Conservation (phyloP, 306 rosid species). For the Pyrus bretschneideri region DNA sequence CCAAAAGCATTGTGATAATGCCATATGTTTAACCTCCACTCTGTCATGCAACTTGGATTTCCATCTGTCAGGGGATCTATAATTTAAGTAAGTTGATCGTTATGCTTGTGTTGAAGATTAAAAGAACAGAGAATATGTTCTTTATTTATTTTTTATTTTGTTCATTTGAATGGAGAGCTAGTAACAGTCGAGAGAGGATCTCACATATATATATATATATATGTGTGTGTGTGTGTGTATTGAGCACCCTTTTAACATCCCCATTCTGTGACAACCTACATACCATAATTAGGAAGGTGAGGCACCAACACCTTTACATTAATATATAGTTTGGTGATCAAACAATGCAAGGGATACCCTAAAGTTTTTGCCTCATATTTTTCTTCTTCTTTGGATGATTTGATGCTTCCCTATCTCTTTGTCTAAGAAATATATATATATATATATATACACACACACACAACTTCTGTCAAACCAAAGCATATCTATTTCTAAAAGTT, state of each 20-base stretch:
- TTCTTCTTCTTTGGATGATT: slow-evolving; percentile 17
- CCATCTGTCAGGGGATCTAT: slow-evolving; percentile 1
- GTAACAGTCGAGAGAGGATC: not conserved
- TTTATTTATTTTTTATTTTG: not conserved
- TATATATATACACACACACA: too few species aligned
- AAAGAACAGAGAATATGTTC: slow-evolving; percentile 9
- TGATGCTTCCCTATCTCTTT: slow-evolving; percentile 15
- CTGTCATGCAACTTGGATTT: slow-evolving; percentile 24
- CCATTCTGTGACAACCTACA: slow-evolving; percentile 6
- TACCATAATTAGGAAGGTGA: slow-evolving; percentile 16
- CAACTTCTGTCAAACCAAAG: not conserved
- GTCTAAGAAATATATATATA: not conserved
- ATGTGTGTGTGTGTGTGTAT: too few species aligned
- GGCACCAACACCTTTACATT: slow-evolving; percentile 22
- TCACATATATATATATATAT: too few species aligned
- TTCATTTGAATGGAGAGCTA: not conserved
- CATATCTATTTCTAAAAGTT: not conserved
- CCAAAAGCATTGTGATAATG: not conserved
- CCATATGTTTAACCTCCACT: slow-evolving; percentile 19
- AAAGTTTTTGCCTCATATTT: not conserved
- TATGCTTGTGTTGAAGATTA: not conserved
- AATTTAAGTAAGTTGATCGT: not conserved
- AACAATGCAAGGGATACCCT: slow-evolving; percentile 9
- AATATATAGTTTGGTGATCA: slow-evolving; percentile 22
- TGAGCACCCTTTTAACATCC: not conserved